A percentile compares a stretch with the other conserved stretches of the same genome.
These are phyloP conservation scores for Phaseolus coccineus DNA, from an alignment of 331 rosid genomes.

Conservation along the genomic window DNA sequence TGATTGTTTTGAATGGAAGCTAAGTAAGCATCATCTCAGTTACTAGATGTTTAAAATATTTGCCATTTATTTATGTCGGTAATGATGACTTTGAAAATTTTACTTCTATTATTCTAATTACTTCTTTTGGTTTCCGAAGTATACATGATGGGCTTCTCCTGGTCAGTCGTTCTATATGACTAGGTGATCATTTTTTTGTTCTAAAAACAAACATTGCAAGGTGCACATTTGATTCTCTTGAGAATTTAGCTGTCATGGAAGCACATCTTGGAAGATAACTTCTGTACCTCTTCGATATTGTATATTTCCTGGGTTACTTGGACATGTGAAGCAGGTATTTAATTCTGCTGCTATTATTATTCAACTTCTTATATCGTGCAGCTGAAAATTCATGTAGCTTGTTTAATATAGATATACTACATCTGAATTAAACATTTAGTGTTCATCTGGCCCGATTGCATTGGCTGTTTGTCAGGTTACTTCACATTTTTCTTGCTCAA, in stretches of 20 bases:
- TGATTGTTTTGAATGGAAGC: constrained; percentile 5
- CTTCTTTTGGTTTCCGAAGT: constrained; percentile 39
- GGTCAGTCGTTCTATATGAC: constrained; percentile 36
- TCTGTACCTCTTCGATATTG: constrained; percentile 7
- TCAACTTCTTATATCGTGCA: constrained; percentile 16
- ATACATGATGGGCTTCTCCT: constrained; percentile 38
- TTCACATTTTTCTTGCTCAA: background rate
- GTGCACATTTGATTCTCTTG: constrained; percentile 26
- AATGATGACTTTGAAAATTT: constrained; percentile 24
- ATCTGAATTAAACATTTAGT: constrained; percentile 37
- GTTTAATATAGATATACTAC: constrained; percentile 30
- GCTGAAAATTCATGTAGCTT: constrained; percentile 31
- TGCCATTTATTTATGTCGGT: constrained; percentile 7
- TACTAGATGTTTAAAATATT: constrained; percentile 39
- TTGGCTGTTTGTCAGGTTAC: background rate
- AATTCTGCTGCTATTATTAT: constrained; percentile 6
- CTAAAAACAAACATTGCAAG: constrained; percentile 35
- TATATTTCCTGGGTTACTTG: constrained; percentile 16
- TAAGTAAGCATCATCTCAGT: constrained; percentile 19
- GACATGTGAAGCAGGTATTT: constrained; percentile 38
- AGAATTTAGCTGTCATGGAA: constrained; percentile 39
- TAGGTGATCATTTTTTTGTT: constrained; percentile 43
- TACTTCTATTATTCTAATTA: constrained; percentile 26
- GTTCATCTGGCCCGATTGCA: constrained; percentile 37
- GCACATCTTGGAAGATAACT: constrained; percentile 19